These are phyloP conservation scores for Coemansia sp. DNA, from an alignment of 192 early-diverging fungal genomes.

Conservation along the genomic window DNA sequence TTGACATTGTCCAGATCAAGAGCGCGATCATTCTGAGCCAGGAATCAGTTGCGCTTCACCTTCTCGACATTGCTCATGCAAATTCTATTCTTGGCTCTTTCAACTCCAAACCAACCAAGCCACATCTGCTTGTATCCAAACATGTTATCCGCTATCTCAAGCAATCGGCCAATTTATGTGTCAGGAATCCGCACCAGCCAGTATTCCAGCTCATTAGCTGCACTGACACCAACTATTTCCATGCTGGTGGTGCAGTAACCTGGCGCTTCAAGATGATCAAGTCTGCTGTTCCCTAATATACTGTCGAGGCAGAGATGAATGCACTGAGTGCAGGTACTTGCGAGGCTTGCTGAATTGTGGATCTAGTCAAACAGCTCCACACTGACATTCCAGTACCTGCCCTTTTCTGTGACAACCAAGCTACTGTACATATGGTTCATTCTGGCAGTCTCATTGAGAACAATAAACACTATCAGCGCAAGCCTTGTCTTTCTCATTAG, in stretches of 20 bases:
- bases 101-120: not conserved
- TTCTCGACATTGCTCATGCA: not conserved
- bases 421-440: not conserved
- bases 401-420: not conserved
- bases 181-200: not conserved
- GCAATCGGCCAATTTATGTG: not conserved
- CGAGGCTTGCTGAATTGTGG: not conserved
- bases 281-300: constrained; percentile 13
- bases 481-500: not conserved
- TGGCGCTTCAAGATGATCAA: constrained; percentile 16
- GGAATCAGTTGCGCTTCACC: not conserved
- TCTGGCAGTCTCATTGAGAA: constrained; percentile 2
- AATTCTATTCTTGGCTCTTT: not conserved
- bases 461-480: constrained; percentile 2
- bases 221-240: not conserved
- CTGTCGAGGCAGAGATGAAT: constrained; percentile 8
- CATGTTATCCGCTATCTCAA: no score
- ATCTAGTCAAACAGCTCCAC: not conserved
- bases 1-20: not conserved
- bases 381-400: not conserved
- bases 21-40: not conserved
- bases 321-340: constrained; percentile 11
- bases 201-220: constrained; percentile 4
- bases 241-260: constrained; percentile 7
- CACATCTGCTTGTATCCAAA: not conserved